Conservation (phyloP, 2,329 filamentous ascomycete genomes). For the Penicillium sp. region DNA sequence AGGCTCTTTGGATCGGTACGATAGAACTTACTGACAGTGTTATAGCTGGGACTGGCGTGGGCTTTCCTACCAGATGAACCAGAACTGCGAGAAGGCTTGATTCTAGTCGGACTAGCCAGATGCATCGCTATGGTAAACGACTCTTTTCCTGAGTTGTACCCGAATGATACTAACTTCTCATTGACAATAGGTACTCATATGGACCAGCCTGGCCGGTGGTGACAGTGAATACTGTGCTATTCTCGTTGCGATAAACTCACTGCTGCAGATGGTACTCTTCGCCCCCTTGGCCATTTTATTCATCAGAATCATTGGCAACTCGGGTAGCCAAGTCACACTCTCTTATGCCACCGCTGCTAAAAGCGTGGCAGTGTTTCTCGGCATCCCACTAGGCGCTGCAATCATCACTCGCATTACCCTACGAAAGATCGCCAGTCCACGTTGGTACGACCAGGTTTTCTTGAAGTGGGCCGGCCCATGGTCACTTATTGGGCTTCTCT, state of each 20-base stretch:
- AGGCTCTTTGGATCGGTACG: neutral
- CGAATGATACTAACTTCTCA: neutral
- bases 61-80: constrained; percentile 55
- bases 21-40: neutral
- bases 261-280: constrained; percentile 73
- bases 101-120: constrained; percentile 78
- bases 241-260: constrained; percentile 71
- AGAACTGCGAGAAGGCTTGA: constrained; percentile 62
- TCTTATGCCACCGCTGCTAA: constrained; percentile 70
- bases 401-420: constrained; percentile 71
- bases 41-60: constrained; percentile 47
- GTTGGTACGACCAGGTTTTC: constrained; percentile 59
- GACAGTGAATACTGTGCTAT: constrained; percentile 82
- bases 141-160: neutral
- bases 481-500: constrained; percentile 79
- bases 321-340: constrained; percentile 43
- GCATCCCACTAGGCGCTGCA: constrained; percentile 78
- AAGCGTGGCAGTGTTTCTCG: constrained; percentile 81
- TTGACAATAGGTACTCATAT: constrained; percentile 61
- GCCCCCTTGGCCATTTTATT: constrained; percentile 69
- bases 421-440: constrained; percentile 53
- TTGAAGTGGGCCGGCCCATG: constrained; percentile 68
- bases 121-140: constrained; percentile 82
- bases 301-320: constrained; percentile 65
- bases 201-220: constrained; percentile 75